These are phyloP conservation scores for Citrus australasica DNA, from an alignment of 345 rosid species.

Conservation along the genomic window DNA sequence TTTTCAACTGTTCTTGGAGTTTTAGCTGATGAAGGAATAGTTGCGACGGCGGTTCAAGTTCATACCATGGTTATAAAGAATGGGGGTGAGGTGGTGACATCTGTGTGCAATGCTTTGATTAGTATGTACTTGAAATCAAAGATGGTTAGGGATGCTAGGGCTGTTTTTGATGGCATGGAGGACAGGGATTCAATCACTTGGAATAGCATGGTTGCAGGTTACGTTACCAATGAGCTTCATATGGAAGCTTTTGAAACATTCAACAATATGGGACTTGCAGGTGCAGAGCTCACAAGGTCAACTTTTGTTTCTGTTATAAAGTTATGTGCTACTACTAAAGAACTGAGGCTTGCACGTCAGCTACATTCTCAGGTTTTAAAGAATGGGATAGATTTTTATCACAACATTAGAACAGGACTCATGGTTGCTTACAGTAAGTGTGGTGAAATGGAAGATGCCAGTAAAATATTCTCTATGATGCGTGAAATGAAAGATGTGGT, in stretches of 20 bases:
- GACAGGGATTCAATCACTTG: slow-evolving; percentile 62
- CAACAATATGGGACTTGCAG: slow-evolving; percentile 47
- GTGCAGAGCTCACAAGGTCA: slow-evolving; percentile 45
- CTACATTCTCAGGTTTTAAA: slow-evolving; percentile 62
- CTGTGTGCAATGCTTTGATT: slow-evolving; percentile 70
- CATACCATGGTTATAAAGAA: slow-evolving; percentile 58
- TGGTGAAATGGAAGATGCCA: slow-evolving; percentile 50
- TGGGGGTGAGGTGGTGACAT: slow-evolving; percentile 42
- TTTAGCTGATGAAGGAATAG: slow-evolving; percentile 43
- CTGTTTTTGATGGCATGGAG: slow-evolving; percentile 51
- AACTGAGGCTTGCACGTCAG: slow-evolving; percentile 54
- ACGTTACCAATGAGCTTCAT: slow-evolving; percentile 50
- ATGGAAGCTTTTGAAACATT: slow-evolving; percentile 59
- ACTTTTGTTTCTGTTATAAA: slow-evolving; percentile 54
- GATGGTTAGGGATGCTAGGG: slow-evolving; percentile 49
- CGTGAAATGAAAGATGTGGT: slow-evolving; percentile 51
- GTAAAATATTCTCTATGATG: slow-evolving; percentile 41
- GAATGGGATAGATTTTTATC: slow-evolving; percentile 51
- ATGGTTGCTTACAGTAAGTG: slow-evolving; percentile 72
- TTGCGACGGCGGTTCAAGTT: slow-evolving; percentile 53
- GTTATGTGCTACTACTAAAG: slow-evolving; percentile 61
- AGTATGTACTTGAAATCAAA: slow-evolving; percentile 64
- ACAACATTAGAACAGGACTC: slow-evolving; percentile 50
- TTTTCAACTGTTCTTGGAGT: slow-evolving; percentile 67
- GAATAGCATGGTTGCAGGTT: slow-evolving; percentile 79